Evolutionary conservation across 495 filamentous ascomycete species (phyloP), one percentile per base, ranked within the genome.

Genomic region (Staphylotrichum longicolle): DNA sequence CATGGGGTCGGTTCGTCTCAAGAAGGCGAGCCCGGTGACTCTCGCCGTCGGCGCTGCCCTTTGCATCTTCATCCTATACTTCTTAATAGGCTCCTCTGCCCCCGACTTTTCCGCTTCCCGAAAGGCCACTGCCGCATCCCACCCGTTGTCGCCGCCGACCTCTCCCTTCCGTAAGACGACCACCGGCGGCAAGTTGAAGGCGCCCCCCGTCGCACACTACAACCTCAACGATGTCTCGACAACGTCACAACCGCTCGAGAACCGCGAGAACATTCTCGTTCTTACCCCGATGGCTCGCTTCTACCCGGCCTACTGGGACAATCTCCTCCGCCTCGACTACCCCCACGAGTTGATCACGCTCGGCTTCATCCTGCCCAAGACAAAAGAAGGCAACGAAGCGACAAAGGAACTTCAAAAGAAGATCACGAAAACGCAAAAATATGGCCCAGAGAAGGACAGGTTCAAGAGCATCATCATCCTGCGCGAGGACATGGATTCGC

Each of bases 351-450:
- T 98, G 46, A 91, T 98, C 68, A 91, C 91, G 0, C 79, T 98
- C 32, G 94, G 91, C n/a, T 98, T 97, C 76, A 98, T 98, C 69
- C 84, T 95, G 34, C 95, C 94, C 8, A 93, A 93, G 72, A 94
- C 86, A 47, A 86, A 86, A 62, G 92, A 96, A 55, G 94, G 94
- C 40, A 92, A 96, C 68, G 73, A 82, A 10, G 94, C 94, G 2
- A 90, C 91, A 12, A 72, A 83, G 1, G 87, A 87, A 46, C 80
- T 98, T 12, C 93, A 98, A 74, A 86, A 85, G 45, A 88, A 91
- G 50, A 89, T 98, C 67, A 78, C 86, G 37, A 88, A 87, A 66
- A 95, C 91, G 1, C 94, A 98, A 68, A 80, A 80, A 42, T 81
- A 78, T 9, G 91, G 91, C 0, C 81, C 88, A 0, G 86, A 90